Percentiles rank a stretch among this genome's conserved stretches.
These are phyloP conservation scores for Aspergillus floridensis DNA, from an alignment of 2,329 filamentous ascomycete species.

Conservation along the genomic window DNA sequence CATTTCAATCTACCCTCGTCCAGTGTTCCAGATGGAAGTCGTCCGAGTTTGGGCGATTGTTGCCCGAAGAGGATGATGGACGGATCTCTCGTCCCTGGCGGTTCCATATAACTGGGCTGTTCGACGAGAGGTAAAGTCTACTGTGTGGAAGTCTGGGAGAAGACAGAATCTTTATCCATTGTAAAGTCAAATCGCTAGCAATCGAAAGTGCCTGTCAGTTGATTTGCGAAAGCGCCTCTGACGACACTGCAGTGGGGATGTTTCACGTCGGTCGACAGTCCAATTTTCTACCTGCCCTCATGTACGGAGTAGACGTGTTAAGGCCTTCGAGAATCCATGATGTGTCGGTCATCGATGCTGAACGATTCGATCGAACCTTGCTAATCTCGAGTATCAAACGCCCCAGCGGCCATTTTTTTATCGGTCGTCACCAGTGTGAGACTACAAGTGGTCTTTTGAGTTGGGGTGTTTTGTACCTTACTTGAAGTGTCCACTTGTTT, in stretches of 20 bases:
- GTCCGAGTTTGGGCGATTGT: conserved; percentile 4
- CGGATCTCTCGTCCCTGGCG: neutral
- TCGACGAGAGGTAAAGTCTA: neutral
- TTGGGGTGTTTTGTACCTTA: neutral
- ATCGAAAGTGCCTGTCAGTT: neutral
- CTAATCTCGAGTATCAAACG: neutral
- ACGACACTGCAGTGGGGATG: conserved; percentile 2
- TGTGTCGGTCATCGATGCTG: neutral
- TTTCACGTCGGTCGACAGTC: neutral
- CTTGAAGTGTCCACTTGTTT: neutral
- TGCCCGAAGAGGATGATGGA: neutral
- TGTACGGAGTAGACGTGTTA: neutral
- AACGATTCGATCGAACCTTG: neutral
- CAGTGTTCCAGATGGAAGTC: neutral
- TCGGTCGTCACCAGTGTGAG: too few relatives aligned
- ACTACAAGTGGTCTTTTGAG: too few relatives aligned
- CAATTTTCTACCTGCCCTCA: neutral
- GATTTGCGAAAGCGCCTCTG: conserved; percentile 1
- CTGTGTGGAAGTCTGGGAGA: neutral
- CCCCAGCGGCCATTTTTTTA: neutral
- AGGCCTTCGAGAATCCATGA: neutral
- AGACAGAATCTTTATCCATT: neutral
- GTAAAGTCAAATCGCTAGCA: neutral
- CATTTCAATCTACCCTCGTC: neutral
- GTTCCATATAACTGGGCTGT: neutral